Base-by-base conservation (phyloP, 192 early-diverging fungal genomes). In the Kappamyces sp. region DNA sequence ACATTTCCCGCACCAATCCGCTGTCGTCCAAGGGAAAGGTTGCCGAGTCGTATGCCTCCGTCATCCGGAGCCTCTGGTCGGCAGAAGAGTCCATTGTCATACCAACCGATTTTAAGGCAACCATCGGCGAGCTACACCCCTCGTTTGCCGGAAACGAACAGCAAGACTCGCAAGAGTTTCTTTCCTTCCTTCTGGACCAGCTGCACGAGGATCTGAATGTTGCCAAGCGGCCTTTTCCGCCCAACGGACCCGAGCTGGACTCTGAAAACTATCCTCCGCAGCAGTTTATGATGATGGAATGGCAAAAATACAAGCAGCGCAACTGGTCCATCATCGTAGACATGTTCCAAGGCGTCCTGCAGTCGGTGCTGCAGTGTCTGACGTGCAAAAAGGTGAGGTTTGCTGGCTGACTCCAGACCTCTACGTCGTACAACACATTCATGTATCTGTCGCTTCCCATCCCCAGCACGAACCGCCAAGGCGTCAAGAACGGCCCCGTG, bases 111-210 rank as follows among this genome's bases (percentile, higher is more conserved):
- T 94, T 97, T 39, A 78, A 81, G 67, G 63, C 58, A 13, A 64
- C 13, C 32, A 40, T 98, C 8, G 83, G 83, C 9, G 71, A 79
- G 37, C 87, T 85, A 67, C 86, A 87, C 39, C 79, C 84, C 3
- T 87, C 91, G 62, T 99, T 94, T 67, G 77, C 75, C 38, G 90
- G 90, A 3, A 86, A 79, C 47, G 91, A 97, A 50, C 96, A 99
- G 67, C 92, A 99, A 35, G 96, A 99, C 72, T 88, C 89, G 0
- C 96, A 99, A 64, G 94, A 97, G 73, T 97, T 99, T 72, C 74
- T 96, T 7, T 76, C 82, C 2, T 97, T 90, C 65, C 66, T 99
- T 51, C 67, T 97, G 32, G 92, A 97, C 75, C 75, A 84, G 0
- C 64, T 99, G 12, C 94, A 99, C 64, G 96, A 97, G 69, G 86